phyloP scores from a whole-genome alignment of 1,139 yeast genomes.

The Yamadazyma sp. region DNA sequence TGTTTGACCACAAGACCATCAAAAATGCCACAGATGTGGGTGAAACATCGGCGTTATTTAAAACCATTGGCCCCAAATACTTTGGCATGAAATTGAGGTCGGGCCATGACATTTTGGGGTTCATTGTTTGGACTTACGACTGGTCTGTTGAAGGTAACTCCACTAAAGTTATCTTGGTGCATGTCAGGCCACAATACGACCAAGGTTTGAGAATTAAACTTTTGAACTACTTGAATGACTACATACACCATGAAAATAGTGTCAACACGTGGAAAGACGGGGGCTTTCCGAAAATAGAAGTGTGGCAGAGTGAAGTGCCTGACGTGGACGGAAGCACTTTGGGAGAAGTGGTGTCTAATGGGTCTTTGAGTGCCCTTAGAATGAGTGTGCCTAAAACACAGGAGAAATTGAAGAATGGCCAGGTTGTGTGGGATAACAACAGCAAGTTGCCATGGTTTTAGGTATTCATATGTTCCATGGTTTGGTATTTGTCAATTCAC shows the following conservation, averaged over 20 bases:
- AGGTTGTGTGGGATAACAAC: conserved; percentile 45
- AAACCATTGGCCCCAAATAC: conserved; percentile 23
- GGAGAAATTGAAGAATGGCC: conserved; percentile 22
- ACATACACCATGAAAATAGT: conserved; percentile 9
- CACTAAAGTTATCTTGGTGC: conserved; percentile 31
- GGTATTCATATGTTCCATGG: too few species aligned
- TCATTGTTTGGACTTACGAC: conserved; percentile 43
- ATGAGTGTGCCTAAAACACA: conserved; percentile 27
- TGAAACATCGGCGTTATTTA: conserved; percentile 23
- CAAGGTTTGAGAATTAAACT: conserved; percentile 21
- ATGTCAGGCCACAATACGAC: conserved; percentile 18
- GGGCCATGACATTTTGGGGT: conserved; percentile 24
- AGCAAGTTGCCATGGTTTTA: conserved; percentile 49
- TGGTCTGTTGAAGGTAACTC: conserved; percentile 25
- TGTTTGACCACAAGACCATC: conserved; percentile 15
- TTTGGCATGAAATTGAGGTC: conserved; percentile 32
- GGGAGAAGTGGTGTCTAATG: conserved; percentile 28
- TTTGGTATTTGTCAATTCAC: too few species aligned
- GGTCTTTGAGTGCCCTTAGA: conserved; percentile 39
- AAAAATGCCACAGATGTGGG: conserved; percentile 12
- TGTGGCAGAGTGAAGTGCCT: conserved; percentile 39
- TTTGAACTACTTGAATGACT: conserved; percentile 20
- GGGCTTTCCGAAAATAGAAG: conserved; percentile 21
- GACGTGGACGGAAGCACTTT: conserved; percentile 10
- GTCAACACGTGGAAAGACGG: background rate